Conservation (phyloP, 345 rosid genomes). For the Balakata baccata region DNA sequence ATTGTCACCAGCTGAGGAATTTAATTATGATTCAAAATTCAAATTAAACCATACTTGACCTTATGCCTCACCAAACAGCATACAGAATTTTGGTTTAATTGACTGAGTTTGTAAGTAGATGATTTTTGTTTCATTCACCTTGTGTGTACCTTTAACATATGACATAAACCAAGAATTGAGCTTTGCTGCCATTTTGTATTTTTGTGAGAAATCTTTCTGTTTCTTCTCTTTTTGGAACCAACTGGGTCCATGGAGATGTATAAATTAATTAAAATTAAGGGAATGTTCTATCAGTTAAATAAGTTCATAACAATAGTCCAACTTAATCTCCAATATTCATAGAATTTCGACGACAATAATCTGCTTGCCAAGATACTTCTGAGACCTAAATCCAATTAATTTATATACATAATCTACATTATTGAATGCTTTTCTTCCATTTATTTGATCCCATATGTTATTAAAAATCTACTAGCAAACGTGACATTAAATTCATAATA, state of each 20-base stretch:
- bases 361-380: conserved; percentile 8
- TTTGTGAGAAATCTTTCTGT: conserved; percentile 1
- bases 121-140: conserved; percentile 17
- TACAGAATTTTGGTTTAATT: conserved; percentile 16
- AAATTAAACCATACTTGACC: not conserved
- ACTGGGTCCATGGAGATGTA: not conserved
- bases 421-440: not conserved
- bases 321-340: not conserved
- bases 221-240: not conserved
- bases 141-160: conserved; percentile 13
- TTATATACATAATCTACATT: not conserved
- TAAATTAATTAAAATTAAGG: not conserved
- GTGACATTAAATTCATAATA: no score
- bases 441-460: no score
- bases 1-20: not conserved
- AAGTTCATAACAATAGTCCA: conserved; percentile 2
- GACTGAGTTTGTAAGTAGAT: not conserved
- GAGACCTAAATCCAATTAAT: not conserved
- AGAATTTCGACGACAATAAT: conserved; percentile 14
- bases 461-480: no score
- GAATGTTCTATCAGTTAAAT: conserved; percentile 5
- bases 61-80: conserved; percentile 30
- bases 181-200: conserved; percentile 9
- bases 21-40: conserved; percentile 17
- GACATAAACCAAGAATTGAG: conserved; percentile 10